Conservation (phyloP, 2,329 filamentous ascomycete genomes). For the Epichloe gansuensis region DNA sequence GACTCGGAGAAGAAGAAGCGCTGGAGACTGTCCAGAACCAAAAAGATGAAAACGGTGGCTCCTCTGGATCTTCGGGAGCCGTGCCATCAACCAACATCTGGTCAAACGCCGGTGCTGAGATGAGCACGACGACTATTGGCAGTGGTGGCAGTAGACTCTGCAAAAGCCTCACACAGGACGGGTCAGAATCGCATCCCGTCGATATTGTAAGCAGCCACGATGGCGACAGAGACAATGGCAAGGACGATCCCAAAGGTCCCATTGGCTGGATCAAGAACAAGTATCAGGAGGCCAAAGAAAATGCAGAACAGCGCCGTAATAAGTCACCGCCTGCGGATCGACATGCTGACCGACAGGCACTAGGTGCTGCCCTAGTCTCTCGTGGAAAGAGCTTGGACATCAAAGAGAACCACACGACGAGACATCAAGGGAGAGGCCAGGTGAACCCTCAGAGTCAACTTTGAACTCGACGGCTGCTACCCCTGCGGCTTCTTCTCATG, state of each 20-base stretch:
- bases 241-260: conserved; percentile 38
- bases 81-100: conserved; percentile 39
- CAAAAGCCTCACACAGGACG: conserved; percentile 40
- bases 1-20: conserved; percentile 60
- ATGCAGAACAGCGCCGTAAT: conserved; percentile 39
- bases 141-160: conserved; percentile 41
- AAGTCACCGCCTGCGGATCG: conserved; percentile 40
- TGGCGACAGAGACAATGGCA: conserved; percentile 25
- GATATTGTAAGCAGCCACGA: conserved; percentile 27
- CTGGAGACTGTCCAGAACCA: conserved; percentile 56
- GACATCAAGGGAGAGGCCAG: conserved; percentile 2
- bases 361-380: conserved; percentile 19
- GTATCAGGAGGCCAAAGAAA: conserved; percentile 48
- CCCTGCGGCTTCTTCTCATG: background rate
- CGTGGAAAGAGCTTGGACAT: conserved; percentile 38
- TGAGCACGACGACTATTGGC: conserved; percentile 56
- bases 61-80: conserved; percentile 28
- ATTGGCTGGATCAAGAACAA: conserved; percentile 49
- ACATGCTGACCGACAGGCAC: conserved; percentile 15
- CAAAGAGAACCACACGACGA: conserved; percentile 24
- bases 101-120: conserved; percentile 49
- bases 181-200: conserved; percentile 30
- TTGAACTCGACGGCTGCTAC: background rate
- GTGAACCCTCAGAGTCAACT: background rate
- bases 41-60: conserved; percentile 41